Evolutionary conservation across 306 rosid species (phyloP).

Genomic region (Inga oerstediana): DNA sequence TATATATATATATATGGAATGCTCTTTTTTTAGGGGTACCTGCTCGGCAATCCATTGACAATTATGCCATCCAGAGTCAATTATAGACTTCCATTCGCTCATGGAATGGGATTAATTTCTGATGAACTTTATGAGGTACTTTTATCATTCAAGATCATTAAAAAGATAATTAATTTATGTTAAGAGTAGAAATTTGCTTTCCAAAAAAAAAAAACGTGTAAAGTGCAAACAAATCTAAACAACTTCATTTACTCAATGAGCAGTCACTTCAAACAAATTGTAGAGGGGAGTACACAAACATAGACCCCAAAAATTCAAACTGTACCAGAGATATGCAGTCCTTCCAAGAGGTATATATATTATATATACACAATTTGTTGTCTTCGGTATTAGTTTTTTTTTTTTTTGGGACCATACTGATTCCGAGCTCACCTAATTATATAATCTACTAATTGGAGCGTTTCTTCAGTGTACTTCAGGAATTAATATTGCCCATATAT

Average conservation of each 20-base stretch:
- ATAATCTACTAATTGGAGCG: not conserved
- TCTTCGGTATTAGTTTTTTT: not conserved
- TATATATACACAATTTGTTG: not conserved
- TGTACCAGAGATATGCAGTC: conserved; percentile 41
- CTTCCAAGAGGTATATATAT: conserved; percentile 29
- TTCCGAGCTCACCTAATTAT: not conserved
- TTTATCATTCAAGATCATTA: not conserved
- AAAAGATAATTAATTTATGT: not conserved
- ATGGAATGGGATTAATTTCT: not conserved
- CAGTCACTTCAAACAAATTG: conserved; percentile 60
- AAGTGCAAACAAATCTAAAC: not conserved
- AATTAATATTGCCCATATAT: conserved; percentile 31
- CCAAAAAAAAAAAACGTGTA: too few species aligned
- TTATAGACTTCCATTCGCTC: not conserved
- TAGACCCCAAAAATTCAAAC: conserved; percentile 35
- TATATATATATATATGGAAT: not conserved
- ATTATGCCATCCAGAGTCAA: not conserved
- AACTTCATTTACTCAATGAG: not conserved
- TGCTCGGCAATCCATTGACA: not conserved
- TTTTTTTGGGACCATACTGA: not conserved
- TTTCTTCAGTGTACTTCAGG: conserved; percentile 45
- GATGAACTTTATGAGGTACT: not conserved
- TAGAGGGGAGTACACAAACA: conserved; percentile 39
- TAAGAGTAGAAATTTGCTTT: not conserved
- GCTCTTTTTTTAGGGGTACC: conserved; percentile 24